Conservation (phyloP, 805 yeast species). For the Wickerhamiella occidentalis region DNA sequence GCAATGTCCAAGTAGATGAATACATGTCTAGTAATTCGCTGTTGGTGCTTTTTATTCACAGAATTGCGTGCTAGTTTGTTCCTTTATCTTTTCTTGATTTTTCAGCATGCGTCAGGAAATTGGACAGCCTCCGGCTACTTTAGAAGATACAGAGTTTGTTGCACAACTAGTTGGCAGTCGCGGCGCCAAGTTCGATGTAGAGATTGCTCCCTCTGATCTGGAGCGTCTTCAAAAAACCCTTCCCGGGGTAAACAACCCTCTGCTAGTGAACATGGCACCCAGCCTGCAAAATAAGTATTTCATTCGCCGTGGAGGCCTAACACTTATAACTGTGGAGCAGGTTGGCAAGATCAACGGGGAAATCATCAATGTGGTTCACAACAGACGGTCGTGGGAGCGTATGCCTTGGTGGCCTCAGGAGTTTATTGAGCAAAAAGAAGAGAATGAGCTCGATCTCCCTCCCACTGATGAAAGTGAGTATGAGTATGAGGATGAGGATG, state of each 20-base stretch:
- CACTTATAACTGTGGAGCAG: constrained; percentile 22
- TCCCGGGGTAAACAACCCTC: constrained; percentile 9
- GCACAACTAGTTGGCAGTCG: constrained; percentile 24
- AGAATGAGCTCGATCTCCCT: constrained; percentile 20
- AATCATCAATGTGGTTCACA: constrained; percentile 26
- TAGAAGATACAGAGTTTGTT: constrained; percentile 24
- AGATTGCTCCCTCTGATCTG: constrained; percentile 20
- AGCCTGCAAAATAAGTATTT: constrained; percentile 28
- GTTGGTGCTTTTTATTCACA: no score
- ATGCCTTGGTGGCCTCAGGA: constrained; percentile 27
- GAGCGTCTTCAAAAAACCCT: constrained; percentile 11
- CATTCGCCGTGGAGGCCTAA: constrained; percentile 29
- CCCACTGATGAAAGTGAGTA: constrained; percentile 22
- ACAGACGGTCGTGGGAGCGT: constrained; percentile 27
- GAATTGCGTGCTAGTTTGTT: no score
- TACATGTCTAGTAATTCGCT: no score
- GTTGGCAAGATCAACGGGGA: constrained; percentile 26
- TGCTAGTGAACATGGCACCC: constrained; percentile 27
- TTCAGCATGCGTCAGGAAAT: constrained; percentile 14
- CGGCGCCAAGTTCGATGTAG: constrained; percentile 27
- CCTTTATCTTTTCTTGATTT: neutral
- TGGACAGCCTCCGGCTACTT: constrained; percentile 24
- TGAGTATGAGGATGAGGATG: constrained; percentile 19
- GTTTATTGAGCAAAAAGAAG: constrained; percentile 19
- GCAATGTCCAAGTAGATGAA: neutral